A percentile compares a stretch with the other conserved stretches of the same genome.
phyloP scores from a whole-genome alignment of 225 moss, liverwort and hornwort species.

The Anthoceros angustus region DNA sequence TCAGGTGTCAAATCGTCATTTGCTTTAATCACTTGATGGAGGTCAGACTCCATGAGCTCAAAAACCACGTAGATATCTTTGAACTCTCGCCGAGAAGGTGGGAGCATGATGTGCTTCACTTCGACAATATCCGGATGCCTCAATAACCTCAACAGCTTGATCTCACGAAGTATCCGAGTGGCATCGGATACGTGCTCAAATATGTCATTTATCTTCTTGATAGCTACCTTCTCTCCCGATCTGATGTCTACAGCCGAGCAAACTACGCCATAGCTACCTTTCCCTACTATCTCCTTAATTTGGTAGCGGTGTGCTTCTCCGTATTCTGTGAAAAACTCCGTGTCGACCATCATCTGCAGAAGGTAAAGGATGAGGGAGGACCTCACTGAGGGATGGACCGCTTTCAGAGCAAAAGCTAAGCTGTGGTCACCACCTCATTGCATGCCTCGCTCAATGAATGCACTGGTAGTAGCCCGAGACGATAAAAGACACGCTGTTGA shows the following conservation, averaged over 20 bases:
- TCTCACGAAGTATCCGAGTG: constrained; percentile 93
- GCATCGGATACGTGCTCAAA: constrained; percentile 99
- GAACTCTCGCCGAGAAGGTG: constrained; percentile 95
- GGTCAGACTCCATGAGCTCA: constrained; percentile 99
- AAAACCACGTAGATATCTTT: constrained; percentile 99
- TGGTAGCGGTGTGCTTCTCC: constrained; percentile 99
- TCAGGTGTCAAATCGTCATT: constrained; percentile 98
- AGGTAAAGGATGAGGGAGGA: no score
- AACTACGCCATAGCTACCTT: constrained; percentile 97
- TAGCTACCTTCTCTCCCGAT: constrained; percentile 93
- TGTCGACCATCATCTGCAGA: constrained; percentile 91
- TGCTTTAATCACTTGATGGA: constrained; percentile 99
- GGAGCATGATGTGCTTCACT: constrained; percentile 99
- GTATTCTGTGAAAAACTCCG: constrained; percentile 99
- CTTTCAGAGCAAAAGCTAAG: no score
- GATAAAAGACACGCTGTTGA: no score
- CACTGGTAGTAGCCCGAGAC: no score
- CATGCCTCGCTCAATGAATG: no score
- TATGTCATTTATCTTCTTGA: constrained; percentile 99
- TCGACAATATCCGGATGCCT: constrained; percentile 99
- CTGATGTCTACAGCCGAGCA: constrained; percentile 90
- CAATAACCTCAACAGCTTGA: constrained; percentile 84
- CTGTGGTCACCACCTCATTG: no score
- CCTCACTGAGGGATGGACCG: no score
- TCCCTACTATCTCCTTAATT: constrained; percentile 97